These are phyloP conservation scores for Calcarisporium arbuscula DNA, from an alignment of 2,329 filamentous ascomycete genomes.

Conservation along the genomic window DNA sequence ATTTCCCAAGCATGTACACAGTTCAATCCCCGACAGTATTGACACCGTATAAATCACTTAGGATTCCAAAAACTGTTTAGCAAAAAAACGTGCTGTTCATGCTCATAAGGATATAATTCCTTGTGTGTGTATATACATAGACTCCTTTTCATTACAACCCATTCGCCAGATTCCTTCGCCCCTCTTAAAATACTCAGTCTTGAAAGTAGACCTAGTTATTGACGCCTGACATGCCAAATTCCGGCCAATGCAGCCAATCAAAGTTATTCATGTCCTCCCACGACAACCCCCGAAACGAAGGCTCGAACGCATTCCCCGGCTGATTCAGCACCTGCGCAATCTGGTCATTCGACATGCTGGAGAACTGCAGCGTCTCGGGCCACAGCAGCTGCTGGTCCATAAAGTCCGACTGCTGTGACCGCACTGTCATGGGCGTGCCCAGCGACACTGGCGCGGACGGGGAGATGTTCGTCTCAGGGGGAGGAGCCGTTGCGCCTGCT, in stretches of 20 bases:
- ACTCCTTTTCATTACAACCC: too few relatives aligned
- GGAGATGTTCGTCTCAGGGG: slow-evolving; percentile 3
- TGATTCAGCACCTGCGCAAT: slow-evolving; percentile 60
- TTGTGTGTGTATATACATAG: slow-evolving; percentile 14
- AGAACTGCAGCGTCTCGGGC: slow-evolving; percentile 54
- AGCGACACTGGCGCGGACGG: slow-evolving; percentile 10
- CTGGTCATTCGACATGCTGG: slow-evolving; percentile 63
- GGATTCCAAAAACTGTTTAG: too few relatives aligned
- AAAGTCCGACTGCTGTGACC: slow-evolving; percentile 17
- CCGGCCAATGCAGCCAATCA: slow-evolving; percentile 50
- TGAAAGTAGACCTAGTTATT: too few relatives aligned
- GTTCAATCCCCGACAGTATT: too few relatives aligned
- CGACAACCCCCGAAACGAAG: slow-evolving; percentile 47
- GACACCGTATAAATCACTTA: too few relatives aligned
- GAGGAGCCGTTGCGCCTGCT: slow-evolving; percentile 4
- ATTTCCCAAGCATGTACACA: too few relatives aligned
- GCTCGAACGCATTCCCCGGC: slow-evolving; percentile 53
- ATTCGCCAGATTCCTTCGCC: too few relatives aligned
- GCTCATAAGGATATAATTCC: too few relatives aligned
- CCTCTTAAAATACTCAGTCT: too few relatives aligned
- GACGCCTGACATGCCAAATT: too few relatives aligned
- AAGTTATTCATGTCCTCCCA: slow-evolving; percentile 54
- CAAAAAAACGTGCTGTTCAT: too few relatives aligned
- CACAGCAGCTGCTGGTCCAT: slow-evolving; percentile 28
- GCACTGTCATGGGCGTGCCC: slow-evolving; percentile 13